These are phyloP conservation scores for Avena atlantica DNA, from an alignment of 176 grass and related monocot genomes.

Conservation along the genomic window DNA sequence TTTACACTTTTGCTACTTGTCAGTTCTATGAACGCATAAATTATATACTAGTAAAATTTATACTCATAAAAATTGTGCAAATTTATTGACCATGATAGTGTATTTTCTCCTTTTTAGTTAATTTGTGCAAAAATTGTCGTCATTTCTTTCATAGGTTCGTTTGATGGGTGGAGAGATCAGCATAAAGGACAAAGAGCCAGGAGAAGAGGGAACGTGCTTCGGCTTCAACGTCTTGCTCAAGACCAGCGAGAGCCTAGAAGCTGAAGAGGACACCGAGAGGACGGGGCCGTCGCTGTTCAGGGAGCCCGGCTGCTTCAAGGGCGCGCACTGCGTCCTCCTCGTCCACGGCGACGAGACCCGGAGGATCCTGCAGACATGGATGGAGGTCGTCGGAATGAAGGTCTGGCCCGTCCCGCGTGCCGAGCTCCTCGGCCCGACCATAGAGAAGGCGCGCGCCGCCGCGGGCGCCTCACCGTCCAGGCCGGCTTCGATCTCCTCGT, in stretches of 20 bases:
- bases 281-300: constrained; percentile 19
- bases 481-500: background rate
- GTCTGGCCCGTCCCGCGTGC: constrained; percentile 52
- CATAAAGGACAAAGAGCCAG: constrained; percentile 68
- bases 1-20: too few species aligned
- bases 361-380: constrained; percentile 72
- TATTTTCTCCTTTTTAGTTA: too few species aligned
- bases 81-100: too few species aligned
- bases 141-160: constrained; percentile 54
- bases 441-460: constrained; percentile 52
- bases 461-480: background rate
- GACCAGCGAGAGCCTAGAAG: constrained; percentile 28
- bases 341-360: constrained; percentile 63
- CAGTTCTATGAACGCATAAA: background rate
- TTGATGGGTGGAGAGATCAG: constrained; percentile 89
- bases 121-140: background rate
- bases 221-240: constrained; percentile 77
- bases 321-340: constrained; percentile 64
- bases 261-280: constrained; percentile 34
- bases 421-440: constrained; percentile 41
- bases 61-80: too few species aligned
- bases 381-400: constrained; percentile 66
- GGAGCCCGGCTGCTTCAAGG: constrained; percentile 52
- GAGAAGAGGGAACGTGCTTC: constrained; percentile 74
- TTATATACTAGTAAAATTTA: background rate